Evolutionary conservation across 192 early-diverging fungal genomes (phyloP).

Genomic region (Globomyces pollinis-pini): DNA sequence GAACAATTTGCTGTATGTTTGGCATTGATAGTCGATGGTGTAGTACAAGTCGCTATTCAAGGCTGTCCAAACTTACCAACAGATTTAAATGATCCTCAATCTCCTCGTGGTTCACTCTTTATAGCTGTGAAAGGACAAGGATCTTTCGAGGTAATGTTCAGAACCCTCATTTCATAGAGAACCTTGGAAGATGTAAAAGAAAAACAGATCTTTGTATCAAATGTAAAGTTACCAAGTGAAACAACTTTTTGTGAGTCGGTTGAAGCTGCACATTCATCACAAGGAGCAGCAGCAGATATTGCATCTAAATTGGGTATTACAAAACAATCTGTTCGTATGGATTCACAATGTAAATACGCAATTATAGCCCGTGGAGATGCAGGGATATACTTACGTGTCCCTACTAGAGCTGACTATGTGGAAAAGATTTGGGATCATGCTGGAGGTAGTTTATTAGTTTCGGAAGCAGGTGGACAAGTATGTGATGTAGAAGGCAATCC

Average conservation of each 20-base stretch:
- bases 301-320: slow-evolving; percentile 70
- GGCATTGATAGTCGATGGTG: slow-evolving; percentile 80
- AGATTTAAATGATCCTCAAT: slow-evolving; percentile 47
- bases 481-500: slow-evolving; percentile 74
- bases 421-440: slow-evolving; percentile 99
- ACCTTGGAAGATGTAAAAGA: slow-evolving; percentile 43
- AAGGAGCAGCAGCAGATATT: slow-evolving; percentile 72
- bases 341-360: slow-evolving; percentile 96
- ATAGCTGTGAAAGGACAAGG: slow-evolving; percentile 81
- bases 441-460: slow-evolving; percentile 79
- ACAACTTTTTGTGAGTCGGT: slow-evolving; percentile 92
- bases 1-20: slow-evolving; percentile 97
- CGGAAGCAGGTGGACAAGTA: slow-evolving; percentile 86
- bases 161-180: slow-evolving; percentile 40
- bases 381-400: slow-evolving; percentile 84
- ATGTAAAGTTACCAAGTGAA: slow-evolving; percentile 42
- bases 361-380: slow-evolving; percentile 88
- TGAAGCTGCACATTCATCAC: slow-evolving; percentile 84
- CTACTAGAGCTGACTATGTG: slow-evolving; percentile 67
- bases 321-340: slow-evolving; percentile 78
- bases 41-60: slow-evolving; percentile 82
- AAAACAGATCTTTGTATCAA: slow-evolving; percentile 52
- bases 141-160: slow-evolving; percentile 67
- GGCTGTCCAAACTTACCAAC: slow-evolving; percentile 61
- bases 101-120: slow-evolving; percentile 72